phyloP scores from a whole-genome alignment of 1,139 yeast genomes.

The Kurtzmaniella quercitrusa region DNA sequence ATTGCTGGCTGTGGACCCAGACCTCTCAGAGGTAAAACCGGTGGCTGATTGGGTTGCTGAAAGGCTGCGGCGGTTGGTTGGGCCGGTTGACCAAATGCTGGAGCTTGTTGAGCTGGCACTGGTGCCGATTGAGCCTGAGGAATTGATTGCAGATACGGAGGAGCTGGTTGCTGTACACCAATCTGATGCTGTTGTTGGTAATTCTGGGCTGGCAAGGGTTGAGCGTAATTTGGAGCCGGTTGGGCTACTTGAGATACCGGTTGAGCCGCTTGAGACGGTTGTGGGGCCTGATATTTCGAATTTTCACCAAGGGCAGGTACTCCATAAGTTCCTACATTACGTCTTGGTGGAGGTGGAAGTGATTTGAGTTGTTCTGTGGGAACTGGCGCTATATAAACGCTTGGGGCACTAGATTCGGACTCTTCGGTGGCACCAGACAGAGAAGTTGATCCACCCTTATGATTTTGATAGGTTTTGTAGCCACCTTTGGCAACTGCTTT shows the following conservation, averaged over 20 bases:
- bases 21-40: background rate
- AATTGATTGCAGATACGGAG: slow-evolving; percentile 6
- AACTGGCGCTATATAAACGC: slow-evolving; percentile 13
- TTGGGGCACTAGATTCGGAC: slow-evolving; percentile 5
- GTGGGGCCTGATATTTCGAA: slow-evolving; percentile 1
- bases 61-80: background rate
- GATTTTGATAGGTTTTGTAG: slow-evolving; percentile 42
- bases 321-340: slow-evolving; percentile 23
- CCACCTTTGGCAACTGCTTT: slow-evolving; percentile 49
- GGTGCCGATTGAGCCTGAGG: slow-evolving; percentile 3
- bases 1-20: too few relatives aligned
- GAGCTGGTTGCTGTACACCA: background rate
- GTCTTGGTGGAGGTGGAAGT: slow-evolving; percentile 38
- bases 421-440: slow-evolving; percentile 4
- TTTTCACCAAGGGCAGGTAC: slow-evolving; percentile 6
- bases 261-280: slow-evolving; percentile 1
- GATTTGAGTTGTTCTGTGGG: slow-evolving; percentile 21
- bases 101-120: slow-evolving; percentile 4
- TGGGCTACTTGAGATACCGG: slow-evolving; percentile 7
- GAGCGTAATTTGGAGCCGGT: slow-evolving; percentile 2
- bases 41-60: background rate
- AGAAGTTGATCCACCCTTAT: slow-evolving; percentile 17
- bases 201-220: too few relatives aligned
- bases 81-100: too few relatives aligned
- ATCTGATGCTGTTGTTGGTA: slow-evolving; percentile 1